Percentiles rank a stretch among this genome's conserved stretches.
phyloP scores from a whole-genome alignment of 495 filamentous ascomycete genomes.

The Mytilinidion resinicola region DNA sequence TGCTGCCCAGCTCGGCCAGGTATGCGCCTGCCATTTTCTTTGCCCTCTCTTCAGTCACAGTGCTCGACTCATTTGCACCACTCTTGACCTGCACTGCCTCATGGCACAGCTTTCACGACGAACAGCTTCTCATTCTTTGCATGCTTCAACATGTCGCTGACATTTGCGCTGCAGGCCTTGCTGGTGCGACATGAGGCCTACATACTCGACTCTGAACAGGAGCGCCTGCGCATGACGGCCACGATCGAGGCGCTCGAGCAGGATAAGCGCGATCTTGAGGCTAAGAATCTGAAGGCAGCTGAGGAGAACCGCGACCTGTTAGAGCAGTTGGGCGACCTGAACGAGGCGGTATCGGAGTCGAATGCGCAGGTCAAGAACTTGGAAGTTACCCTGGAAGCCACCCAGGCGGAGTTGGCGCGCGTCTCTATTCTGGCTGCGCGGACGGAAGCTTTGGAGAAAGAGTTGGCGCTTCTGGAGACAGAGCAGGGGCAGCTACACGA shows the following conservation, averaged over 20 bases:
- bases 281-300: conserved; percentile 62
- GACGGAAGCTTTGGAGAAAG: conserved; percentile 69
- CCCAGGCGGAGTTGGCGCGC: conserved; percentile 66
- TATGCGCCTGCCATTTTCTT: conserved; percentile 37
- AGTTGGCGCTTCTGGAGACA: conserved; percentile 67
- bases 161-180: conserved; percentile 75
- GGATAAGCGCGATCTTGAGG: conserved; percentile 69
- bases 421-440: conserved; percentile 65
- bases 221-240: conserved; percentile 60
- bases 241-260: conserved; percentile 70
- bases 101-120: background rate
- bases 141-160: conserved; percentile 45
- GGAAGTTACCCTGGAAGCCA: conserved; percentile 63
- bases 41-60: background rate
- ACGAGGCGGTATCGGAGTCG: conserved; percentile 64
- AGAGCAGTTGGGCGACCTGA: conserved; percentile 75
- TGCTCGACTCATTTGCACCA: background rate
- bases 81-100: background rate
- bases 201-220: conserved; percentile 80
- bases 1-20: conserved; percentile 84
- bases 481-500: conserved; percentile 70
- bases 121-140: background rate
- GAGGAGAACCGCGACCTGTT: conserved; percentile 74
- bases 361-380: conserved; percentile 68
- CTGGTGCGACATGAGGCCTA: conserved; percentile 88